Evolutionary conservation across 1,284 basidiomycete genomes (phyloP), one percentile per base, ranked within the genome.

Genomic region (Filobasidium uniguttulatum): DNA sequence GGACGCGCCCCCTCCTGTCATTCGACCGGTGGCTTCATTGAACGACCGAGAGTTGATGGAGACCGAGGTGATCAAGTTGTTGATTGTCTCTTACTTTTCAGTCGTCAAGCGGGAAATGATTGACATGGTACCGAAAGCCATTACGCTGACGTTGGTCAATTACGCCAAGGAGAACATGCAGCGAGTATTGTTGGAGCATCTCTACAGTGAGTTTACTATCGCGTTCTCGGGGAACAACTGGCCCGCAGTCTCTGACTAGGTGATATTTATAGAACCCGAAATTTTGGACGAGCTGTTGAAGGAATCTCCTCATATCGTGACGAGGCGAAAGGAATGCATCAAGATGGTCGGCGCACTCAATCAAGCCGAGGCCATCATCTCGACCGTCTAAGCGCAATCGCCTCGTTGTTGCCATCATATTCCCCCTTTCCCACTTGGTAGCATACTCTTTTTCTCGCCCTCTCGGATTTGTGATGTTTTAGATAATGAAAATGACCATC

Each of bases 81-180:
- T 93, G 61, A 91, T 93, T 58, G 77, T 83, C 64, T 91, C 86
- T 4, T 94, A 96, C 73, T 94, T 85, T 76, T 89, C 91, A 70
- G 88, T 96, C 57, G 88, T 96, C 56, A 97, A 98, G 41, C 48
- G 52, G 49, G 91, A 96, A 69, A 90, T 98, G 82, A 97, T 97
- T 65, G 94, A 98, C 71, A 97, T 97, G 90, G 86, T 99, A 8
- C 94, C 94, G 17, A 89, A 91, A 70, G 91, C 93, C 31, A 94
- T 98, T 66, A 84, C 89, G 49, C 75, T 91, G 62, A 97, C 88
- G 22, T 79, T 98, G 26, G 91, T 98, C 46, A 84, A 81, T 63
- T 80, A 81, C 68, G 82, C 89, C 56, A 96, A 96, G 72, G 90
- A 97, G 70, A 81, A 85, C 65, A 73, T 94, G 57, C 90, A 94